Base-by-base conservation (phyloP, 2,329 filamentous ascomycete genomes). In the Graphium sp. region DNA sequence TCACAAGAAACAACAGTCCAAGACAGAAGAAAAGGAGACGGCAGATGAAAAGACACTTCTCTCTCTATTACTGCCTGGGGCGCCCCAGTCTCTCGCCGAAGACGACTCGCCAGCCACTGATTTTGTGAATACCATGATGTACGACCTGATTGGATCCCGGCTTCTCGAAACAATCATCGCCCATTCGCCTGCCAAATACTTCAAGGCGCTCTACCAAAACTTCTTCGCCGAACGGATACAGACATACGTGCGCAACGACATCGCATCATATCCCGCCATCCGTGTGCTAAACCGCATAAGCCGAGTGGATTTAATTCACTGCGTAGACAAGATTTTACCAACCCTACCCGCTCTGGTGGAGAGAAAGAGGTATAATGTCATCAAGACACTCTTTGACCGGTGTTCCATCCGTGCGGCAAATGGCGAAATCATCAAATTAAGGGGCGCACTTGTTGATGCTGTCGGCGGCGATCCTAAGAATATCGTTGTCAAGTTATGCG, bases 91-190 rank as follows among this genome's bases (percentile, higher is more conserved):
- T 0, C 66, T 91, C 13, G 64, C 66, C 18, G 77, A 87, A 36
- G 70, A 71, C 11, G 70, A 70, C 2, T 79, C 81, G 19, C 77
- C 74, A 27, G 78, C 80, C 4, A 66, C 70, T 8, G 60, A 66
- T 11, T 93, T 95, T 45, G 66, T 95, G 46, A 84, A 80, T 42
- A 74, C 79, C 32, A 68, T 95, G 45, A 61, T 94, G 16, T 95
- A 94, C 50, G 84, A 95, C 44, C 65, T 78, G 2, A 75, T 95
- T 29, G 89, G 89, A 11, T 94, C 87, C 4, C 76, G 87, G 24
- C 62, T 98, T 2, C 62, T 95, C 14, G 89, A 98, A 54, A 82
- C 76, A 1, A 75, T 98, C 36, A 69, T 94, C 37, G 67, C 74
- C 16, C 66, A 78, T 44, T 72, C 76, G 11, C 84, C 89, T 0